These are phyloP conservation scores for Rhodamnia rubescens DNA, from an alignment of 345 rosid species.

Conservation along the genomic window DNA sequence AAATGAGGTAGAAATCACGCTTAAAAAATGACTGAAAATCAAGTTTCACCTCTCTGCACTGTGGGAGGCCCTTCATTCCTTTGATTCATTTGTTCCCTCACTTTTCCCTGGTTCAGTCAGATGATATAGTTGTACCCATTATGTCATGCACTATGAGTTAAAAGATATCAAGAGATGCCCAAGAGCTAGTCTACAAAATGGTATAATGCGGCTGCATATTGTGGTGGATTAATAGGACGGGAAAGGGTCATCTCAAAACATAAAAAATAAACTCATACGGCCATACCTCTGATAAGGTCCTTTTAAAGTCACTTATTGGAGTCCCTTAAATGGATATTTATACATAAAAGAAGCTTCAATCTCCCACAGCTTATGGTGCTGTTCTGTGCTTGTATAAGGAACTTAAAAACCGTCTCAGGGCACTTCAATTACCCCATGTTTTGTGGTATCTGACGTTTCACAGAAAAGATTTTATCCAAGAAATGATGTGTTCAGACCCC, in stretches of 20 bases:
- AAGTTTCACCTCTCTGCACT: slow-evolving; percentile 36
- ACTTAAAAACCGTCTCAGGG: neutral
- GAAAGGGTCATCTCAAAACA: neutral
- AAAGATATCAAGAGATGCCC: neutral
- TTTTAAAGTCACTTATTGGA: neutral
- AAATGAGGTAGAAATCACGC: neutral
- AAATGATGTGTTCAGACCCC: neutral
- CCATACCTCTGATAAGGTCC: neutral
- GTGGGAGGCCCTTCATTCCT: slow-evolving; percentile 8
- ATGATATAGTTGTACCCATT: neutral
- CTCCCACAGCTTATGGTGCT: neutral
- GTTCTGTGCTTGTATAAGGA: neutral
- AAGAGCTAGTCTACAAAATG: neutral
- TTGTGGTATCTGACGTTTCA: neutral
- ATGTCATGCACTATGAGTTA: neutral
- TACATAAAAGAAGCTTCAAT: neutral
- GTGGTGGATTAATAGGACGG: neutral
- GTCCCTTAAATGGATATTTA: neutral
- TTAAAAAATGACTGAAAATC: neutral
- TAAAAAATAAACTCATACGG: neutral
- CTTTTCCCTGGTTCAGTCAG: slow-evolving; percentile 27
- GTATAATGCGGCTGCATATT: neutral
- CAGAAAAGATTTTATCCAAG: neutral
- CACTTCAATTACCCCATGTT: neutral
- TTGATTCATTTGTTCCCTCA: slow-evolving; percentile 13